A percentile compares a stretch with the other conserved stretches of the same genome.
These are phyloP conservation scores for Artemisia annua DNA, from an alignment of 129 eudicot genomes.

Conservation along the genomic window DNA sequence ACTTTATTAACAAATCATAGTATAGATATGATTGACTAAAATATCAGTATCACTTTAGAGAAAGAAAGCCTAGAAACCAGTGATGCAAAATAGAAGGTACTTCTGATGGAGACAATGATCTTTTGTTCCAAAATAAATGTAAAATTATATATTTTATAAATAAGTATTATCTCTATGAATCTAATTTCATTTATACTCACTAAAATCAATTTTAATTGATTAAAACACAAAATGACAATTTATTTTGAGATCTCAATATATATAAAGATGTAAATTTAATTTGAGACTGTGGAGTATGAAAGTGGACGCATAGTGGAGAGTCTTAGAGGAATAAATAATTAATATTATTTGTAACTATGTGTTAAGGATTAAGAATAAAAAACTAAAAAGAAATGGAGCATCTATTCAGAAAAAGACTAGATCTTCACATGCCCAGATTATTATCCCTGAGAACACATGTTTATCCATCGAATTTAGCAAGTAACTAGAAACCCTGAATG, in stretches of 20 bases:
- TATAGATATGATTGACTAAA: neutral
- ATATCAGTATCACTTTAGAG: conserved; percentile 12
- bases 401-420: conserved; percentile 30
- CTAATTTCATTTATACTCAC: no score
- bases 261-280: no score
- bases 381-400: conserved; percentile 18
- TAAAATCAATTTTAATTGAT: no score
- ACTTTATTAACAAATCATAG: neutral
- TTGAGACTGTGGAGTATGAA: conserved; percentile 12
- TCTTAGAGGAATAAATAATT: neutral
- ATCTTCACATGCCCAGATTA: conserved; percentile 34
- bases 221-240: no score
- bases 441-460: conserved; percentile 34
- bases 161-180: neutral
- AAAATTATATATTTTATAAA: no score
- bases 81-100: neutral
- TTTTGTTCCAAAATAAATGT: no score
- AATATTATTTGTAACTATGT: neutral
- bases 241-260: no score
- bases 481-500: conserved; percentile 20
- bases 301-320: neutral
- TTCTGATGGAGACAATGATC: conserved; percentile 19
- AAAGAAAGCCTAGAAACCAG: conserved; percentile 23
- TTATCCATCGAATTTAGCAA: conserved; percentile 41
- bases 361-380: conserved; percentile 4